Conservation (phyloP, 108 stramenopile genomes). For the Epithemia pelagica region DNA sequence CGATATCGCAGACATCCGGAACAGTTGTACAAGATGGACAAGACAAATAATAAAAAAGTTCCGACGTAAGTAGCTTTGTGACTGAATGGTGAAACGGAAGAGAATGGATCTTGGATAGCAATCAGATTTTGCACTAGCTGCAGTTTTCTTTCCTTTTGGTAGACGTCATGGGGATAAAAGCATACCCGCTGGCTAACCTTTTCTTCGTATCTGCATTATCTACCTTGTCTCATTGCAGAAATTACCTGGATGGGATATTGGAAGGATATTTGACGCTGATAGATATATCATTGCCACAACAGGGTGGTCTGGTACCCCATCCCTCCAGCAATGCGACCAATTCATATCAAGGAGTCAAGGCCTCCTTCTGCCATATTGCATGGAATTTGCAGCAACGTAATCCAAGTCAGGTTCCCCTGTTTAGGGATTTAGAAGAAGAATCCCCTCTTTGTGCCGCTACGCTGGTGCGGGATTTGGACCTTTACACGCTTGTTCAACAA, state of each 20-base stretch:
- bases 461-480: constrained; percentile 27
- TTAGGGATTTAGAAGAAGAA: constrained; percentile 29
- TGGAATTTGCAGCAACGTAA: constrained; percentile 51
- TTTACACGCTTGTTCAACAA: constrained; percentile 28
- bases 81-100: too few species aligned
- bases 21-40: constrained; percentile 7
- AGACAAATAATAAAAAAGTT: constrained; percentile 8
- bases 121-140: too few species aligned
- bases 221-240: constrained; percentile 12
- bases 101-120: too few species aligned
- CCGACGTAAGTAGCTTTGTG: constrained; percentile 29
- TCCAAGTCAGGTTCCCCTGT: constrained; percentile 46
- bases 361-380: constrained; percentile 54
- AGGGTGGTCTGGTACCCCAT: neutral
- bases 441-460: constrained; percentile 22
- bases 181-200: neutral
- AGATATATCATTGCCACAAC: constrained; percentile 12
- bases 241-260: constrained; percentile 22
- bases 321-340: neutral
- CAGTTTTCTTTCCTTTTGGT: too few species aligned
- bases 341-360: constrained; percentile 28
- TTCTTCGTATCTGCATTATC: neutral
- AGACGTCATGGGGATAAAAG: too few species aligned
- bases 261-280: constrained; percentile 30
- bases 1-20: constrained; percentile 22